phyloP scores from a whole-genome alignment of 257 asterid species.

The Cordia subcordata region DNA sequence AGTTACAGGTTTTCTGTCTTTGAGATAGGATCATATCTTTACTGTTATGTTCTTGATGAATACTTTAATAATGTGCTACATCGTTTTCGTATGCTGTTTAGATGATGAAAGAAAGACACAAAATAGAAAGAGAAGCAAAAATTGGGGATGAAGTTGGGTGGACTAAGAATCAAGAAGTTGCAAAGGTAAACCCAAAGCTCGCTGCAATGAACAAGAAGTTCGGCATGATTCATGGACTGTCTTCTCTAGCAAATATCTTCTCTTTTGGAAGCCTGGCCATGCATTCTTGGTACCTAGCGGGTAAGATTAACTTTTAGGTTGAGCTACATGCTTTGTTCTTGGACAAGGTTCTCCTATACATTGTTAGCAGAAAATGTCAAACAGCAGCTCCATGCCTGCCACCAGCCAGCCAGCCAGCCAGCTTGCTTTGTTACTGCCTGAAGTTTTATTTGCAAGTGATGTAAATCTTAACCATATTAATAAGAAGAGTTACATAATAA shows the following conservation, averaged over 20 bases:
- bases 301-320: slow-evolving; percentile 58
- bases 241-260: slow-evolving; percentile 88
- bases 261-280: slow-evolving; percentile 89
- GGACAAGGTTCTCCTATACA: not conserved
- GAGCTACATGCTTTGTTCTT: not conserved
- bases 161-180: slow-evolving; percentile 85
- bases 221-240: slow-evolving; percentile 95
- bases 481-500: not conserved
- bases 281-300: slow-evolving; percentile 96
- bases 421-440: not conserved
- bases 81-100: slow-evolving; percentile 25
- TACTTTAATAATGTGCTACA: not conserved
- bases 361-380: not conserved
- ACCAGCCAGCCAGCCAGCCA: not conserved
- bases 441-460: not conserved
- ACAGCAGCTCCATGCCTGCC: not conserved
- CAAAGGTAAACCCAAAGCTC: slow-evolving; percentile 83
- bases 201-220: slow-evolving; percentile 96
- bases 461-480: not conserved
- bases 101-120: slow-evolving; percentile 99
- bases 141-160: slow-evolving; percentile 96
- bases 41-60: not conserved
- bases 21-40: not conserved
- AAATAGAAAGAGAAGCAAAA: slow-evolving; percentile 77
- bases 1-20: not conserved